These are phyloP conservation scores for Cystobasidium pallidum DNA, from an alignment of 1,284 basidiomycete genomes.

Conservation along the genomic window DNA sequence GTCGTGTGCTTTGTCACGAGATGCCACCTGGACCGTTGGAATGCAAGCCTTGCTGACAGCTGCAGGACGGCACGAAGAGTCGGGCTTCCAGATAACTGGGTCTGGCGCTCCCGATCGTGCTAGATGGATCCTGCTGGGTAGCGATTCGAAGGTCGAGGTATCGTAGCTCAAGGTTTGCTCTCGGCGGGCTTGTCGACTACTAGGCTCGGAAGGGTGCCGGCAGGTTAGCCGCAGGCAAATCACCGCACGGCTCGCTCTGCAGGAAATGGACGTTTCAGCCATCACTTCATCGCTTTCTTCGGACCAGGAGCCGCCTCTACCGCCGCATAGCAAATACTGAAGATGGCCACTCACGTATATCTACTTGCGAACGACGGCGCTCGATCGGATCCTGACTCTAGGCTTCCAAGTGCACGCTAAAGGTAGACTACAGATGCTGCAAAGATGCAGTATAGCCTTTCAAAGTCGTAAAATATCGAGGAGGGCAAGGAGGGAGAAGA, in stretches of 20 bases:
- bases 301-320: no score
- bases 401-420: background rate
- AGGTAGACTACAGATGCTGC: no score
- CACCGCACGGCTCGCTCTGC: background rate
- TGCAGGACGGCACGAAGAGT: background rate
- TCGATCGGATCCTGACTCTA: slow-evolving; percentile 15
- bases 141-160: background rate
- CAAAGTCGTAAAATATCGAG: background rate
- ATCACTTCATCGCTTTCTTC: background rate
- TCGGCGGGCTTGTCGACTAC: background rate
- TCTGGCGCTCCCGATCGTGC: slow-evolving; percentile 5
- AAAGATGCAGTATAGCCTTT: background rate
- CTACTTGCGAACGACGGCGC: background rate
- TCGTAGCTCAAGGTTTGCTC: slow-evolving; percentile 7
- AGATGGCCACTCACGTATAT: background rate
- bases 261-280: slow-evolving; percentile 1
- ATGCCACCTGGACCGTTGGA: slow-evolving; percentile 9
- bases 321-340: no score
- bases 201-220: slow-evolving; percentile 10
- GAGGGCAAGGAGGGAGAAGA: background rate
- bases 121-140: background rate
- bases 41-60: slow-evolving; percentile 10
- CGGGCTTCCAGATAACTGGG: slow-evolving; percentile 1
- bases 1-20: slow-evolving; percentile 1
- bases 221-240: background rate